Evolutionary conservation across 2,329 filamentous ascomycete species (phyloP).

Genomic region (Ophiostoma australiae): DNA sequence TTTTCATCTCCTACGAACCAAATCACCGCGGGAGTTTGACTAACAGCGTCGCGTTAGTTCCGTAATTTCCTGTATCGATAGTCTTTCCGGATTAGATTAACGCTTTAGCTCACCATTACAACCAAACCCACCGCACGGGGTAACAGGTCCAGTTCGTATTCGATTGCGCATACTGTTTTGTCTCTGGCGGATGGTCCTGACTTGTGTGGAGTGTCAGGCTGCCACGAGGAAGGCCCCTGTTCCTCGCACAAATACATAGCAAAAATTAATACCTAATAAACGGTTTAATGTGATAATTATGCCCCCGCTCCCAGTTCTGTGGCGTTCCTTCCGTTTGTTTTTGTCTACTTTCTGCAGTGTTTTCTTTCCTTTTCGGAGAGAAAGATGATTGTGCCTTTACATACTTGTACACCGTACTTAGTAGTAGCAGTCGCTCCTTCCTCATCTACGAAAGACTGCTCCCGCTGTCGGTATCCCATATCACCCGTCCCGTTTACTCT

Average conservation of each 20-base stretch:
- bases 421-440: not conserved
- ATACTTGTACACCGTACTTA: not conserved
- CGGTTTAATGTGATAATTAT: slow-evolving; percentile 1
- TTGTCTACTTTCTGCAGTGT: not conserved
- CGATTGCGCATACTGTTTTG: not conserved
- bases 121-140: not conserved
- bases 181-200: not conserved
- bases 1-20: not conserved
- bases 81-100: slow-evolving; percentile 2
- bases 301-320: not conserved
- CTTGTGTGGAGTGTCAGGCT: not conserved
- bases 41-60: not conserved
- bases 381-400: not conserved
- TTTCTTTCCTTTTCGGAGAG: not conserved
- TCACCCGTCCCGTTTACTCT: too few relatives aligned
- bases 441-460: not conserved
- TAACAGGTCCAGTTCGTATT: not conserved
- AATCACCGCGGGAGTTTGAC: slow-evolving; percentile 2
- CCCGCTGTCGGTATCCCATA: not conserved
- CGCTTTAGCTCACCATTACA: not conserved
- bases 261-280: not conserved
- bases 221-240: slow-evolving; percentile 10
- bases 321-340: not conserved
- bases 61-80: slow-evolving; percentile 1
- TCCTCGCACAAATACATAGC: too few relatives aligned